These are phyloP conservation scores for Dendrobium nobile DNA, from an alignment of 106 monocot genomes.

Conservation along the genomic window DNA sequence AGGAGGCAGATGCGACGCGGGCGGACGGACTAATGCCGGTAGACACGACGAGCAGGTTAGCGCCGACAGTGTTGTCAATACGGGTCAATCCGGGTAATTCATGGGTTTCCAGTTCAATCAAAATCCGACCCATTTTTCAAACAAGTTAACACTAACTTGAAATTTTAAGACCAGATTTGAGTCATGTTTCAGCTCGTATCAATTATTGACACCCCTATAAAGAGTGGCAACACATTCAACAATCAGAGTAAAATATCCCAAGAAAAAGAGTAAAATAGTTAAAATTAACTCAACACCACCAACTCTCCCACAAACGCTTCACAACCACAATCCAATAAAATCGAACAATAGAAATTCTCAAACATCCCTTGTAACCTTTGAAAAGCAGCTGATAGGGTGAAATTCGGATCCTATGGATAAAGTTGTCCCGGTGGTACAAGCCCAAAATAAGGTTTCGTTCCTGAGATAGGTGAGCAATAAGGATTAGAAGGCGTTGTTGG, in stretches of 20 bases:
- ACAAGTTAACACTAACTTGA: too few relatives aligned
- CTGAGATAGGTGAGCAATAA: background rate
- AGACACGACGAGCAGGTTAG: too few relatives aligned
- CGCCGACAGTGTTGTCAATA: too few relatives aligned
- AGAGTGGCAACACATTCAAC: background rate
- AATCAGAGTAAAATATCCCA: background rate
- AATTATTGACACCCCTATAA: background rate
- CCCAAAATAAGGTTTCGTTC: constrained; percentile 1
- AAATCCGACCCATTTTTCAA: too few relatives aligned
- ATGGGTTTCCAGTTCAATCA: too few relatives aligned
- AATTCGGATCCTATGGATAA: background rate
- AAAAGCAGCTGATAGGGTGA: background rate
- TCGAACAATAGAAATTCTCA: background rate
- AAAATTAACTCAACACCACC: background rate
- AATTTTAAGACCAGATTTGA: too few relatives aligned
- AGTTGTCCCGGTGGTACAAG: background rate
- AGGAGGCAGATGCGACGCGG: too few relatives aligned
- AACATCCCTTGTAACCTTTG: background rate
- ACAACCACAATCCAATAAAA: background rate
- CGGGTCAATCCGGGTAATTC: too few relatives aligned
- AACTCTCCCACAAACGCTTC: background rate
- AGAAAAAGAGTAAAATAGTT: background rate
- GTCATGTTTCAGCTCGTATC: too few relatives aligned
- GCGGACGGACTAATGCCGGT: too few relatives aligned
- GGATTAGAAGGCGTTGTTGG: background rate